These are phyloP conservation scores for Venturia effusa DNA, from an alignment of 2,329 filamentous ascomycete species.

Conservation along the genomic window DNA sequence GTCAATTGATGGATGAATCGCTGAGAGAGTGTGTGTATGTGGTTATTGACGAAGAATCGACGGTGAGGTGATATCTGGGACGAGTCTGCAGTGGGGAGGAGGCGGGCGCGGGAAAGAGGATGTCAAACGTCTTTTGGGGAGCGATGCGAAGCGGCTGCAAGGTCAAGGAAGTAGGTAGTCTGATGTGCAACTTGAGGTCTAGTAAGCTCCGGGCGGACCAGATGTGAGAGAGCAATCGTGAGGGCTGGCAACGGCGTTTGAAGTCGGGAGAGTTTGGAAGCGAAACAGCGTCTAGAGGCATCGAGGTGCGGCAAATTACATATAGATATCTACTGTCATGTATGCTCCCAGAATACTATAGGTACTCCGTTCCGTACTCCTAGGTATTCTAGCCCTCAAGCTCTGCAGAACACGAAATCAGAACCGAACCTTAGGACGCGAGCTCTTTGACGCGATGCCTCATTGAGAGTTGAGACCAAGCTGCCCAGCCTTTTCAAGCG, in stretches of 20 bases:
- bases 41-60: background rate
- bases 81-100: background rate
- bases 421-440: background rate
- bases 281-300: background rate
- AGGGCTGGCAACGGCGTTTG: background rate
- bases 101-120: background rate
- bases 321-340: too few relatives aligned
- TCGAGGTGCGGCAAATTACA: background rate
- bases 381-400: too few relatives aligned
- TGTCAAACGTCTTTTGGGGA: background rate
- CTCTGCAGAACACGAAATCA: conserved; percentile 1
- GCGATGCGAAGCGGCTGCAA: background rate
- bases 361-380: too few relatives aligned
- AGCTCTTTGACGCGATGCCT: background rate
- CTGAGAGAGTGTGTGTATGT: background rate
- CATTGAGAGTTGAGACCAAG: background rate
- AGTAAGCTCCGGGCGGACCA: background rate
- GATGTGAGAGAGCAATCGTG: background rate
- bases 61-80: background rate
- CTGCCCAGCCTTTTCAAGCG: background rate
- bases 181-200: background rate
- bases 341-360: too few relatives aligned
- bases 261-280: background rate
- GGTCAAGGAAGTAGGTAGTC: background rate
- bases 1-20: background rate